Evolutionary conservation across 805 yeast genomes (phyloP), one percentile per base, ranked within the genome.

Genomic region (Candida caryicola): DNA sequence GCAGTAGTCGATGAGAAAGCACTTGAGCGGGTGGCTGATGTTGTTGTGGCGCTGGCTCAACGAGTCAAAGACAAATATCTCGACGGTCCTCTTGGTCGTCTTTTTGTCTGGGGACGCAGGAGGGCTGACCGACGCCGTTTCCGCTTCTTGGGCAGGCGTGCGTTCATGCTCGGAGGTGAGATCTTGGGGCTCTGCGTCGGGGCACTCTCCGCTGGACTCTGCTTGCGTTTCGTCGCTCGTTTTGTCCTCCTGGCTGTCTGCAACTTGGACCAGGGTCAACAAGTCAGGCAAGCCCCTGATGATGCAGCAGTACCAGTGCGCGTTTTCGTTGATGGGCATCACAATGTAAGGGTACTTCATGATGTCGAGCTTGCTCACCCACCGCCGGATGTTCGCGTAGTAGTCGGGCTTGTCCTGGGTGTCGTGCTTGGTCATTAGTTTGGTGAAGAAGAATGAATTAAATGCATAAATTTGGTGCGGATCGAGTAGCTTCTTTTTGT

Each of bases 241-340:
- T 23, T 28, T 23, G 2, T 16, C 29, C 12, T 27, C 17, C 29
- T n/a, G 23, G 17, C 15, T 36, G 12, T 23, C 8, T 4, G 17
- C 17, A 5, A 16, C 18, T 21, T 21, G 25, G 14, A 43, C 47
- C 15, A 35, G 40, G 26, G 43, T 46, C 14, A 61, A 37, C 10
- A 66, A 47, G 36, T 53, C 47, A 34, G 77, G 66, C 51, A 77
- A 64, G 43, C 82, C 74, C 41, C 78, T 69, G 3, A 91, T 75
- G 3, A 91, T 74, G 18, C 86, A 81, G 32, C 90, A 81, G 54
- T 81, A 86, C 99, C 99, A 93, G 62, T 93, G 99, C 28, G 76
- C 67, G 29, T 73, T 74, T 45, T 82, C 85, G 58, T 87, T 86
- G 6, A 93, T 81, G 0, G 99, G 99, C 8, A 91, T 69, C 2